A percentile compares a stretch with the other conserved stretches of the same genome.
Conservation (phyloP, 495 filamentous ascomycete genomes). For the Xylaria curta region DNA sequence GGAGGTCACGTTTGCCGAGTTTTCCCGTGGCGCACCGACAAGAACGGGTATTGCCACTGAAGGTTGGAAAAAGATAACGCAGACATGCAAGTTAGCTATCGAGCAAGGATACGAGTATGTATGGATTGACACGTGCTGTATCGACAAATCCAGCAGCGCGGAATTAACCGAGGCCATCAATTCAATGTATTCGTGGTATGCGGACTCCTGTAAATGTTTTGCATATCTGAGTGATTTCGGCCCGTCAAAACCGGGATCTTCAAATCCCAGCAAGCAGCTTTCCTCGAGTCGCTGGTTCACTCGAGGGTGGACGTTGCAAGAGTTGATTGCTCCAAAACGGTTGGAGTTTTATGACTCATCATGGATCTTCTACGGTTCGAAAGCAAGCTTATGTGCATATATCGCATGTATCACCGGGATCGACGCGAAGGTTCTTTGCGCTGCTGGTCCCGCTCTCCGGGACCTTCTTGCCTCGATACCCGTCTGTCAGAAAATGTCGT, state of each 20-base stretch:
- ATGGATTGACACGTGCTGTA: slow-evolving; percentile 4
- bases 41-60: background rate
- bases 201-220: background rate
- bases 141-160: slow-evolving; percentile 5
- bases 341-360: slow-evolving; percentile 3
- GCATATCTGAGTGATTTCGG: slow-evolving; percentile 7
- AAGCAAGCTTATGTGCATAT: background rate
- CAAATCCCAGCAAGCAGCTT: background rate
- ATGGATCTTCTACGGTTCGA: background rate
- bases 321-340: background rate
- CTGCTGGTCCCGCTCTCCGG: background rate
- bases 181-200: slow-evolving; percentile 6
- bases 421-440: background rate
- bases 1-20: slow-evolving; percentile 4
- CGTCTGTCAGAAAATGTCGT: background rate
- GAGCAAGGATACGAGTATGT: slow-evolving; percentile 3
- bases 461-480: slow-evolving; percentile 1
- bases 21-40: background rate
- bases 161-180: background rate
- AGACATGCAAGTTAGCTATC: background rate
- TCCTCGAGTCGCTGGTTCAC: background rate
- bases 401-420: slow-evolving; percentile 1
- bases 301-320: background rate
- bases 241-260: background rate
- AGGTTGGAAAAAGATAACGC: slow-evolving; percentile 1